Percentiles rank a stretch among this genome's conserved stretches.
Evolutionary conservation across 2,329 filamentous ascomycete genomes (phyloP).

Genomic region (Aureobasidium sp.): DNA sequence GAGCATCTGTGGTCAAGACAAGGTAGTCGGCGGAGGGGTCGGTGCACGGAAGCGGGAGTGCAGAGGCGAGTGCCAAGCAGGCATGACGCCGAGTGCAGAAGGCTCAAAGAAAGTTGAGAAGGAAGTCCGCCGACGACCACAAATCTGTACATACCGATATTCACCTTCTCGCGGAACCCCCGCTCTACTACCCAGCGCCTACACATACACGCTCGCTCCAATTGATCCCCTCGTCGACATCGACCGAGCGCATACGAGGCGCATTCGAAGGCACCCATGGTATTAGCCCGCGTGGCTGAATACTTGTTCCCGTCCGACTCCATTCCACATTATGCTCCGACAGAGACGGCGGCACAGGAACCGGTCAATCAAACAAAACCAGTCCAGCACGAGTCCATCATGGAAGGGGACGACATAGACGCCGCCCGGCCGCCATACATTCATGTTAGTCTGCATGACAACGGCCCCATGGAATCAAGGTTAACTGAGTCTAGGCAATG

Average conservation of each 20-base stretch:
- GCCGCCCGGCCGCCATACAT: conserved; percentile 39
- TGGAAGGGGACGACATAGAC: conserved; percentile 17
- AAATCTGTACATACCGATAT: background rate
- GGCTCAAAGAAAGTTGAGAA: conserved; percentile 8
- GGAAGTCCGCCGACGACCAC: background rate
- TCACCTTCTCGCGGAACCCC: background rate
- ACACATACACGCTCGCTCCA: background rate
- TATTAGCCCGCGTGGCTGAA: conserved; percentile 41
- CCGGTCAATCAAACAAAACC: background rate
- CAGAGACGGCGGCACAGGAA: conserved; percentile 11
- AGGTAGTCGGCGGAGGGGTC: background rate
- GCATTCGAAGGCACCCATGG: conserved; percentile 31
- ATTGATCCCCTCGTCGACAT: background rate
- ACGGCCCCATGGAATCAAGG: background rate
- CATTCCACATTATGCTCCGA: conserved; percentile 14
- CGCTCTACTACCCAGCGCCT: background rate
- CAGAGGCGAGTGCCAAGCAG: background rate
- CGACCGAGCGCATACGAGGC: conserved; percentile 10
- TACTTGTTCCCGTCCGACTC: conserved; percentile 32
- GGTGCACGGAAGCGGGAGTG: conserved; percentile 1
- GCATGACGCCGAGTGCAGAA: conserved; percentile 9
- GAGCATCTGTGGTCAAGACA: background rate
- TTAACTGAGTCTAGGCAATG: conserved; percentile 59
- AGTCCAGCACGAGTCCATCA: background rate
- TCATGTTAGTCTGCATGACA: conserved; percentile 30